Base-by-base conservation (phyloP, 2,329 filamentous ascomycete species). In the Penicillium sp. region DNA sequence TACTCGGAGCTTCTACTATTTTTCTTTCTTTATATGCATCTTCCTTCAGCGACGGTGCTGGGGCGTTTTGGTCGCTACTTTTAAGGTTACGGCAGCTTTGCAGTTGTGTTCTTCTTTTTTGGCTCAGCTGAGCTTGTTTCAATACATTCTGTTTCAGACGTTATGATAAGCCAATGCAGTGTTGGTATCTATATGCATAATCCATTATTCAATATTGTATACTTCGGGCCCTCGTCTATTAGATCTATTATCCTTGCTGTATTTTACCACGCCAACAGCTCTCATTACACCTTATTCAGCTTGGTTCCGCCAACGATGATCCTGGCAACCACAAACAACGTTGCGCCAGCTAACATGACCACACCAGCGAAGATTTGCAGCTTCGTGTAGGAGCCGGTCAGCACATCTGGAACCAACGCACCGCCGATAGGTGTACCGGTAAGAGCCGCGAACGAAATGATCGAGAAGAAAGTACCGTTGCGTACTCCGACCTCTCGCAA, bases 401-500 rank as follows among this genome's bases (percentile, higher is more conserved):
- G 44, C 14, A 68, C 63, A 51, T 68, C 61, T 2, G 66, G 63
- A 7, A 69, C 62, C 48, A 71, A 49, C 13, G 68, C 68, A 21
- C 68, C 68, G 1, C 65, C 68, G 56, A 71, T 70, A 2, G 68
- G 68, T 5, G 65, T 68, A 6, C 68, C 68, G 5, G 85, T 85
- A 50, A 93, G 74, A 1, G 85, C 87, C 4, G 86, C 88, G 31
- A 91, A 75, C 1, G 84, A 81, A 55, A 86, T 79, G 47, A 87
- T 70, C 16, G 84, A 81, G 68, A 89, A 90, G 26, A 85, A 79
- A 0, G 83, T 81, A 0, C 90, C 90, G 2, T 82, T 86, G 6
- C 89, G 80, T 1, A 87, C 82, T 14, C 90, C 90, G 33, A 92
- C 87, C 69, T 90, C 81, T 21, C 84, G 79, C 37, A 90, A 82